Base-by-base conservation (phyloP, 2,329 filamentous ascomycete genomes). In the Paraphoma chrysanthemicola region DNA sequence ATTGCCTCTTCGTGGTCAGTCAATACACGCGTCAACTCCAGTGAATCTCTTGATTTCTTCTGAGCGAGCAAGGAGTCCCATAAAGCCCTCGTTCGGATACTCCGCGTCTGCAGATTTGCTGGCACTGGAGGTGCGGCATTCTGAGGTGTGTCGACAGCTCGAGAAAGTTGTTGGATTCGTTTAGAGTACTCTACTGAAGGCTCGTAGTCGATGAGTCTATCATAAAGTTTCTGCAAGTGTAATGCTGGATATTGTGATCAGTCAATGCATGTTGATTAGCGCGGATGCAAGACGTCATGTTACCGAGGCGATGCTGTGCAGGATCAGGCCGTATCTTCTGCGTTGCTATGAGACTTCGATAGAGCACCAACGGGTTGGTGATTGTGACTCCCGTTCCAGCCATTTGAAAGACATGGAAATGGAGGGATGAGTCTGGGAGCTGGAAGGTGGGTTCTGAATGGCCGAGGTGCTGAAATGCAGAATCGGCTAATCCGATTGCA, bases 201-300 rank as follows among this genome's bases (percentile, higher is more conserved):
- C 36, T 89, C 85, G 76, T 95, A 94, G 73, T 94, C 90, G 70
- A 91, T 93, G 41, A 94, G 80, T 2, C 88, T 83, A 38, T 86
- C 80, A 66, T 95, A 94, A 10, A 94, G 82, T 70, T 91, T 90
- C 64, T 91, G 90, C 1, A 94, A 81, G 75, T 94, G 90, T 41
- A 91, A 82, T 6, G 91, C 91, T 73, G 74, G 42, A 38, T n/a
- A 41, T 48, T n/a, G 44, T 38, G 14, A 44, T 69, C 53, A 62
- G 64, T 68, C 43, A 51, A 42, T 28, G 41, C 48, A 38, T 39
- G 10, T 48, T 33, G 33, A 59, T 70, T 67, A 65, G 63, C 62
- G 53, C 47, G 14, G 18, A 69, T 73, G 63, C 67, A 72, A 63
- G 67, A 74, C 69, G 71, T 76, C 70, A 76, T 70, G 54, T 59